Conservation (phyloP, 75 land plant species). For the Picea sitchensis region DNA sequence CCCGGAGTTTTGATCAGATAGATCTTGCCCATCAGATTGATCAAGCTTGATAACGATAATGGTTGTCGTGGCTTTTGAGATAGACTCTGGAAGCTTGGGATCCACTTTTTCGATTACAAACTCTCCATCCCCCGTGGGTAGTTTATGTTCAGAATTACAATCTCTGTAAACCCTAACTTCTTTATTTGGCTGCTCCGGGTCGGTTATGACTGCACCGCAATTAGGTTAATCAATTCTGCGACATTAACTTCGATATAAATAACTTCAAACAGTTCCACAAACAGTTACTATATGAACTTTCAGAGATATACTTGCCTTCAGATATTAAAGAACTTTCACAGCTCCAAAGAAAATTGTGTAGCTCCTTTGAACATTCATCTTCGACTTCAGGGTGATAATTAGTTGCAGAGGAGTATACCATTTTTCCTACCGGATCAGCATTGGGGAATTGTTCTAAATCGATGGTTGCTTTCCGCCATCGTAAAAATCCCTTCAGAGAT, state of each 20-base stretch:
- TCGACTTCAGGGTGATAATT: slow-evolving; percentile 8
- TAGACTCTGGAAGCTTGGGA: background rate
- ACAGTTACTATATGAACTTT: too few relatives aligned
- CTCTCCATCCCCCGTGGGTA: background rate
- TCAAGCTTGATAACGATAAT: background rate
- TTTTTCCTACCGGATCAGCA: too few relatives aligned
- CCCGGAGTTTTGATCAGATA: slow-evolving; percentile 3
- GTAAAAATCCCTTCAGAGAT: background rate
- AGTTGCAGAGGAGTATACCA: slow-evolving; percentile 15
- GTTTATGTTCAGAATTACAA: too few relatives aligned
- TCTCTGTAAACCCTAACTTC: too few relatives aligned
- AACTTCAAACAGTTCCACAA: too few relatives aligned
- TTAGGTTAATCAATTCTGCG: too few relatives aligned
- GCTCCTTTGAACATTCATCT: slow-evolving; percentile 41
- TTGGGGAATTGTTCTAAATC: background rate
- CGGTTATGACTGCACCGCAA: too few relatives aligned
- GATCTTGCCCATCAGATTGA: background rate
- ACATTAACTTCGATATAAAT: too few relatives aligned
- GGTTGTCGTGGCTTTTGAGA: background rate
- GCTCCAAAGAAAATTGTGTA: slow-evolving; percentile 58
- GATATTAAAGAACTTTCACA: slow-evolving; percentile 30
- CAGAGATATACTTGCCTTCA: slow-evolving; percentile 21
- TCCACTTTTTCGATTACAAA: background rate
- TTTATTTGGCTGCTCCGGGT: too few relatives aligned
- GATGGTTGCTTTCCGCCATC: background rate